Evolutionary conservation across 2,329 filamentous ascomycete genomes (phyloP).

Genomic region (Salinomyces thailandicus): DNA sequence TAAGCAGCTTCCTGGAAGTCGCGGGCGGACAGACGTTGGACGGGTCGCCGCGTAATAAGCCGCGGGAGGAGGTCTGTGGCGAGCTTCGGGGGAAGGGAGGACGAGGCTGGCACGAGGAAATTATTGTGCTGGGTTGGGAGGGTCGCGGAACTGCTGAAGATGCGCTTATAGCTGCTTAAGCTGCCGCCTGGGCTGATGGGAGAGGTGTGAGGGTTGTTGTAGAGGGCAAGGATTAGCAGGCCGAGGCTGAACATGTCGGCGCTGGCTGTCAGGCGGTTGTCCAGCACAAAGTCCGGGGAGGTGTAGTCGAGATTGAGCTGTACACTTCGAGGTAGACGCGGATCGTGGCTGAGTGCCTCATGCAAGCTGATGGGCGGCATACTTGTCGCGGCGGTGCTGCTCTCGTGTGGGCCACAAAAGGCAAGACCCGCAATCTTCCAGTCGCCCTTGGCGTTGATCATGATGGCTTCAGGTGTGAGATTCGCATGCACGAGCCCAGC

Average conservation of each 20-base stretch:
- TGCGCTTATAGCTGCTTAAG: constrained; percentile 70
- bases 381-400: constrained; percentile 54
- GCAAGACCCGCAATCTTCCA: constrained; percentile 97
- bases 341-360: constrained; percentile 75
- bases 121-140: constrained; percentile 73
- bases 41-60: constrained; percentile 77
- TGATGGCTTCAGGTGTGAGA: constrained; percentile 82
- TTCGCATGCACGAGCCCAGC: constrained; percentile 91
- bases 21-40: constrained; percentile 73
- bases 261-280: constrained; percentile 72
- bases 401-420: constrained; percentile 73
- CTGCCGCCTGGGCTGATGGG: constrained; percentile 76
- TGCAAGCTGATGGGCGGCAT: constrained; percentile 71
- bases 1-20: constrained; percentile 94
- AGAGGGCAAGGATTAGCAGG: constrained; percentile 75
- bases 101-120: constrained; percentile 57
- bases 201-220: constrained; percentile 87
- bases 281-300: constrained; percentile 87
- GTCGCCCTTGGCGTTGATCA: constrained; percentile 93
- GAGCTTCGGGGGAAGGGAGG: constrained; percentile 64
- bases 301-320: constrained; percentile 89
- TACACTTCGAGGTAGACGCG: constrained; percentile 67
- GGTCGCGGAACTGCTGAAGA: constrained; percentile 67
- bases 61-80: constrained; percentile 65
- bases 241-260: constrained; percentile 93